Evolutionary conservation across 768 basidiomycete genomes (phyloP).

Genomic region (Candolleomyces eurysporus): DNA sequence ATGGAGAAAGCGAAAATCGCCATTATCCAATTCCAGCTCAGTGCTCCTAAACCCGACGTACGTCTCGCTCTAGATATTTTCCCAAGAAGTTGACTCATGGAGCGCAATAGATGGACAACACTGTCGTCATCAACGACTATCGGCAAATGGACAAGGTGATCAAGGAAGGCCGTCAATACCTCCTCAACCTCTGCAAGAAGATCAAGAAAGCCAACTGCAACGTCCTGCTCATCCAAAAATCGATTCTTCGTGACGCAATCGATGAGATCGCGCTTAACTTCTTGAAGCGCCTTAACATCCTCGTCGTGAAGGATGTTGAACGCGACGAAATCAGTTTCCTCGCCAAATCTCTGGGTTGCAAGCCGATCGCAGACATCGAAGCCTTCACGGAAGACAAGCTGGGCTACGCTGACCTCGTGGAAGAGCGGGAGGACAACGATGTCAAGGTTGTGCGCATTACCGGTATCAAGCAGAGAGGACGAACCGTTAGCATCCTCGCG

Average conservation of each 20-base stretch:
- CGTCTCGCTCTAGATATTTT: conserved; percentile 23
- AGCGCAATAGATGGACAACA: conserved; percentile 91
- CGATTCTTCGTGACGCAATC: conserved; percentile 98
- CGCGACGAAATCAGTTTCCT: conserved; percentile 99
- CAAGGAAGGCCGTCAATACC: conserved; percentile 97
- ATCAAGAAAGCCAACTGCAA: conserved; percentile 99
- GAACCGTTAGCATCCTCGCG: conserved; percentile 93
- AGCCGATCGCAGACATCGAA: conserved; percentile 96
- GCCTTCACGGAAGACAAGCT: conserved; percentile 98
- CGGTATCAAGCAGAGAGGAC: conserved; percentile 91
- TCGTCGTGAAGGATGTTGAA: conserved; percentile 96
- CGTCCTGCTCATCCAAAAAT: conserved; percentile 98
- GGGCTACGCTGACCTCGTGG: conserved; percentile 93
- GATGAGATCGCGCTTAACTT: conserved; percentile 97
- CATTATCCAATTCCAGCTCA: conserved; percentile 97
- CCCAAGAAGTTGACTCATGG: conserved; percentile 11
- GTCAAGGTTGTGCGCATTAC: conserved; percentile 93
- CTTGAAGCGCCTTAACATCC: conserved; percentile 94
- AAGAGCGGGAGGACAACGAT: conserved; percentile 78
- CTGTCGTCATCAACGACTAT: conserved; percentile 98
- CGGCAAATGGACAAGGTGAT: conserved; percentile 99
- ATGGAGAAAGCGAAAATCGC: conserved; percentile 99
- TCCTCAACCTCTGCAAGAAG: conserved; percentile 97
- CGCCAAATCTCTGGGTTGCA: conserved; percentile 90
- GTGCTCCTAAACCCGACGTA: conserved; percentile 96